Percentiles rank a stretch among this genome's conserved stretches.
These are phyloP conservation scores for Westerdykella ornata DNA, from an alignment of 2,329 filamentous ascomycete species.

Conservation along the genomic window DNA sequence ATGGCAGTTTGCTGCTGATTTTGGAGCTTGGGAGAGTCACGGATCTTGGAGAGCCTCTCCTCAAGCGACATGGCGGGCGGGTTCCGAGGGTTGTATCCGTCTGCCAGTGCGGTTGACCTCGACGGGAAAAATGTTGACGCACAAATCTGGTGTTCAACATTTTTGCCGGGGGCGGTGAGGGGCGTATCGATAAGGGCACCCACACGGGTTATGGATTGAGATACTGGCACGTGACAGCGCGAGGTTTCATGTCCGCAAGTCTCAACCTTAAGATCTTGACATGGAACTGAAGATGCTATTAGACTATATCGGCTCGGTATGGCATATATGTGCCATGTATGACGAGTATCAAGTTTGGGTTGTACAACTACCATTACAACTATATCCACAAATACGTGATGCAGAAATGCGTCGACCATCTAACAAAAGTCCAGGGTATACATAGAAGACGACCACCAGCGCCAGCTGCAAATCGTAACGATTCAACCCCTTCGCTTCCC, in stretches of 20 bases:
- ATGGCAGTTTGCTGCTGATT: slow-evolving; percentile 89
- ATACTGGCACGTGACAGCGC: no score
- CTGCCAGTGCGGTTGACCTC: background rate
- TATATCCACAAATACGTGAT: no score
- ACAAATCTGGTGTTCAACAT: slow-evolving; percentile 11
- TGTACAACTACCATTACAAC: no score
- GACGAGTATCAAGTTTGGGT: no score
- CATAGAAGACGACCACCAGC: slow-evolving; percentile 3
- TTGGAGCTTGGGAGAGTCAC: slow-evolving; percentile 83
- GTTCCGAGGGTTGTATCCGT: slow-evolving; percentile 13
- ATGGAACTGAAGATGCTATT: no score
- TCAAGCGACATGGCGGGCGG: slow-evolving; percentile 54
- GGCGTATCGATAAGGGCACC: slow-evolving; percentile 11
- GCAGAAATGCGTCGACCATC: no score
- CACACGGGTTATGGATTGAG: no score
- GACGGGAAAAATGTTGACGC: slow-evolving; percentile 14
- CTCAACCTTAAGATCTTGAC: no score
- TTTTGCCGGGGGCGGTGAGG: slow-evolving; percentile 12
- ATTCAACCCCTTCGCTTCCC: no score
- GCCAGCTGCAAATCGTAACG: background rate
- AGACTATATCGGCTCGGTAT: no score
- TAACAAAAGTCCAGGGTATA: background rate
- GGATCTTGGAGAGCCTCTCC: slow-evolving; percentile 95
- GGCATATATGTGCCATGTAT: no score
- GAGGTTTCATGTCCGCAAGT: no score